A percentile compares a stretch with the other conserved stretches of the same genome.
These are phyloP conservation scores for Vigna angularis DNA, from an alignment of 306 rosid species.

Conservation along the genomic window DNA sequence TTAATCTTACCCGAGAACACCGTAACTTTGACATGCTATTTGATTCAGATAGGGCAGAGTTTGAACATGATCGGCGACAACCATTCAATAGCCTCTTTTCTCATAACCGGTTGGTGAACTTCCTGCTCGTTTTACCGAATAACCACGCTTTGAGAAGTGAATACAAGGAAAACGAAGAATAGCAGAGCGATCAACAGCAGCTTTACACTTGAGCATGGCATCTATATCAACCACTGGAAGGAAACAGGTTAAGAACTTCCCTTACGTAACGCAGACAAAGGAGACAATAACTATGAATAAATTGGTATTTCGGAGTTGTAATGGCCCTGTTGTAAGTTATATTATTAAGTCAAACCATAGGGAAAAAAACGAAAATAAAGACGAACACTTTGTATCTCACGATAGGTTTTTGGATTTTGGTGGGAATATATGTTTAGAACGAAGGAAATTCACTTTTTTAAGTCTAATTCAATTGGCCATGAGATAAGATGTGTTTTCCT, in stretches of 20 bases:
- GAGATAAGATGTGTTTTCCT: too few relatives aligned
- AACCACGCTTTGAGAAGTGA: conserved; percentile 42
- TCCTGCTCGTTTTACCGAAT: background rate
- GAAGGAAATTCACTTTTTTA: too few relatives aligned
- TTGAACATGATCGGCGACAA: conserved; percentile 31
- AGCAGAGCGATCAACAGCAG: conserved; percentile 26
- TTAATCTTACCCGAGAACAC: conserved; percentile 57
- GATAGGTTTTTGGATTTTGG: background rate
- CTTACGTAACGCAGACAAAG: background rate
- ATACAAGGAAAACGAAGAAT: conserved; percentile 36
- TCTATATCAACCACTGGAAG: conserved; percentile 50
- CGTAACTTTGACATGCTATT: conserved; percentile 46
- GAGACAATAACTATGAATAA: background rate
- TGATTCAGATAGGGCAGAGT: conserved; percentile 28
- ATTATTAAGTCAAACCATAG: background rate
- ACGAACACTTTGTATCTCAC: background rate
- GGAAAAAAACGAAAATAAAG: background rate
- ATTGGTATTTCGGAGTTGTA: background rate
- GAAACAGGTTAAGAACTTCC: conserved; percentile 63
- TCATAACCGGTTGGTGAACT: background rate
- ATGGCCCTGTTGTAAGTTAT: background rate
- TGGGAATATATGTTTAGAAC: background rate
- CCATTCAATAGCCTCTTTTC: background rate
- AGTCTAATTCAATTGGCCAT: too few relatives aligned
- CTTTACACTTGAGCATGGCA: background rate